Conservation (phyloP, 225 moss, liverwort and hornwort genomes). For the Pseudisothecium myosuroides region DNA sequence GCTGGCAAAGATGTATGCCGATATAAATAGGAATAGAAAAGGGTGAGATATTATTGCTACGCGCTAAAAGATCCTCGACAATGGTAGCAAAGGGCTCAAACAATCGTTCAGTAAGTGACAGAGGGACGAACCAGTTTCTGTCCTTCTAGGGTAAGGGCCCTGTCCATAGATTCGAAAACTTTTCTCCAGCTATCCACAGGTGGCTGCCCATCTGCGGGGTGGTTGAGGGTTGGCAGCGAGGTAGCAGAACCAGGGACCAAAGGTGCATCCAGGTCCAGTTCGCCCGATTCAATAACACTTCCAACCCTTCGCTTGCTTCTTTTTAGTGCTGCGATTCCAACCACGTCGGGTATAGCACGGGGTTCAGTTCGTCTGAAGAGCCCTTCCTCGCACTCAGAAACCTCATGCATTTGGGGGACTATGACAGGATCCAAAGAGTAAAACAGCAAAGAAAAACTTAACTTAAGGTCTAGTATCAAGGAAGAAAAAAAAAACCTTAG, state of each 20-base stretch:
- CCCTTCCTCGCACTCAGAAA: not conserved
- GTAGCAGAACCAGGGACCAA: slow-evolving; percentile 18
- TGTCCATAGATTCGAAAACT: slow-evolving; percentile 48
- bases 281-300: slow-evolving; percentile 30
- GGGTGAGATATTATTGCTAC: not conserved
- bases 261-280: slow-evolving; percentile 37
- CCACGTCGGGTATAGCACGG: not conserved
- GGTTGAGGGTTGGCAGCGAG: not conserved
- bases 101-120: not conserved
- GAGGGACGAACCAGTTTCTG: slow-evolving; percentile 31
- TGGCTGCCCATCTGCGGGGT: slow-evolving; percentile 2
- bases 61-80: not conserved
- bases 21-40: not conserved
- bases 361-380: not conserved
- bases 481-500: no score
- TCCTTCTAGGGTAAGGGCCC: slow-evolving; percentile 36
- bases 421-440: not conserved
- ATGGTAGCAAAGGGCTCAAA: not conserved
- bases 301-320: slow-evolving; percentile 39
- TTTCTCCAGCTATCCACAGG: slow-evolving; percentile 42
- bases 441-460: not conserved
- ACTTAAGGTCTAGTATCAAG: not conserved
- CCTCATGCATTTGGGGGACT: not conserved
- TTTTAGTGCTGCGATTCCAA: slow-evolving; percentile 18
- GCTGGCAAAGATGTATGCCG: not conserved